Evolutionary conservation across 345 rosid species (phyloP), one percentile per base, ranked within the genome.

Genomic region (Viola odorata): DNA sequence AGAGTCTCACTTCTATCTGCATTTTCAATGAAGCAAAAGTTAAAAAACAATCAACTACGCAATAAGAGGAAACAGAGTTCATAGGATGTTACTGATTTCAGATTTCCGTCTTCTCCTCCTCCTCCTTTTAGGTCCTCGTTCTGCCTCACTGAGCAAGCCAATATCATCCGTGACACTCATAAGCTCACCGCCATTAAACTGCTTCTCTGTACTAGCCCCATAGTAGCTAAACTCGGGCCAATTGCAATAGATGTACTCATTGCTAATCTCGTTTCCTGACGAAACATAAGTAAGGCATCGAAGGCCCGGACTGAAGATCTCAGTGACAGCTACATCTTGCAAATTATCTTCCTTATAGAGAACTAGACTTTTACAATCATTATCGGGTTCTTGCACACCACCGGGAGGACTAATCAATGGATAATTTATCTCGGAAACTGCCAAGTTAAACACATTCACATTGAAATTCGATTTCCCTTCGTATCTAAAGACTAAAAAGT

Each of bases 381-480:
- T 61, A 41, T 15, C 32, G 12, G 70, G 55, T 53, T 60, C 63
- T 37, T 41, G 66, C 53, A 66, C 63, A 32, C 56, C 42, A 47
- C 55, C 61, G 5, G 16, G 65, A 53, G 56, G n/a, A 48, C 48
- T 65, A 37, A 45, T 23, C 32, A 23, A 38, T 12, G 59, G 77
- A 69, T 78, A 76, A 23, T 68, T 73, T 44, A 74, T 76, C 76
- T 76, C 83, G 3, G 75, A 71, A 58, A 58, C 57, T 39, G 77
- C 17, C 51, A 72, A 57, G 65, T 77, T 64, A 63, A 51, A 81
- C 37, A 78, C 41, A 45, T 64, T 52, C 8, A 75, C 76, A 39
- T 61, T 40, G 50, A 80, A 80, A 60, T 47, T 55, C 6, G 81
- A 77, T 45, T 62, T 55, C 52, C 78, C 78, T 62, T 60, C 76